Base-by-base conservation (phyloP, 2,329 filamentous ascomycete genomes). In the Basipetospora sp. region DNA sequence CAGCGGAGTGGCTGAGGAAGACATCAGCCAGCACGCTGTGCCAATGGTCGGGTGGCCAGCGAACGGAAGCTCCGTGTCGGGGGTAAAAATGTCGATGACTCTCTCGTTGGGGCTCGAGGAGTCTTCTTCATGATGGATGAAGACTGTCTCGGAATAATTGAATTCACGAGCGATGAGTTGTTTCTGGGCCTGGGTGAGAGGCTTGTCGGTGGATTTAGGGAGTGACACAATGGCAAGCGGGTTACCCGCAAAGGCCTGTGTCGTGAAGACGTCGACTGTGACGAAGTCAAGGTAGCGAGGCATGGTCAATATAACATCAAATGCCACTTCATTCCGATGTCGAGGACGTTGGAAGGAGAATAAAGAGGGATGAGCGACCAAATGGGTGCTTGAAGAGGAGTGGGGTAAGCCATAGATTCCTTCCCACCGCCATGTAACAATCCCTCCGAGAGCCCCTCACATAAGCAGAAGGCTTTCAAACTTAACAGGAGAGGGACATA, bases 1-100 rank as follows among this genome's bases (percentile, higher is more conserved):
- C 40, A 66, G 18, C 19, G 32, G 13, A 14, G 19, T 14, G n/a
- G 32, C 53, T 43, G 52, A 50, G 41, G 55, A 38, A 47, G 49
- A 19, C 14, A 65, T 57, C 13, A 71, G 59, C 43, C 64, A 65
- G 48, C 65, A 60, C 26, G 69, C 63, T 3, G 66, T 59, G 36
- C 74, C 74, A 42, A 78, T 63, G 34, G 71, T 70, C 1, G 74
- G 73, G 53, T 78, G 73, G 3, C 74, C 73, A 3, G 73, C 72
- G 44, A 78, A 77, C 15, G 71, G 67, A 14, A 77, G 54, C 52
- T 78, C 74, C 25, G 56, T 49, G 8, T 55, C 49, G 30, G 58
- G 50, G 25, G 69, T 70, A 57, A 77, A 78, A 46, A 79, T 78
- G 52, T 76, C 69, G 45, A 77, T 62, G 38, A 54, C 54, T 31